A percentile compares a stretch with the other conserved stretches of the same genome.
Evolutionary conservation across 495 filamentous ascomycete species (phyloP).

Genomic region (Coniosporium apollinis): DNA sequence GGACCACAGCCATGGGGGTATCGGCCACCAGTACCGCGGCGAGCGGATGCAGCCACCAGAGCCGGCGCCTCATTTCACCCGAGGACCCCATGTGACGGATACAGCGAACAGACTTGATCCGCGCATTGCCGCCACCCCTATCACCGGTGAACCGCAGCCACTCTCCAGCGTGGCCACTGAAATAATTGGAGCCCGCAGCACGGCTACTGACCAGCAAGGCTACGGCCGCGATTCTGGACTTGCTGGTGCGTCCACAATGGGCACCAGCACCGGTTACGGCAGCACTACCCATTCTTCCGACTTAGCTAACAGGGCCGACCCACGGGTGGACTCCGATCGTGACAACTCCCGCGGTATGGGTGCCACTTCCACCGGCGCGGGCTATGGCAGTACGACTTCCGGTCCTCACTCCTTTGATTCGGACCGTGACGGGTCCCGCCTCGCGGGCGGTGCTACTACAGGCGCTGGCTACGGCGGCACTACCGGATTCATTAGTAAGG

Average conservation of each 20-base stretch:
- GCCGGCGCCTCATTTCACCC: neutral
- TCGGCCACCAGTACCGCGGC: constrained; percentile 5
- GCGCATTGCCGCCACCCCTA: constrained; percentile 4
- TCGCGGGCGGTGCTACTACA: constrained; percentile 10
- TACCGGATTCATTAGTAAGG: constrained; percentile 5
- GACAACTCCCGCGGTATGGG: constrained; percentile 15
- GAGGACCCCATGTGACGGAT: constrained; percentile 9
- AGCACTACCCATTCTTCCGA: neutral
- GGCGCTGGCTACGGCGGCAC: constrained; percentile 10
- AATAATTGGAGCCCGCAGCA: neutral
- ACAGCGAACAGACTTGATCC: constrained; percentile 13
- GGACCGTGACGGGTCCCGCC: constrained; percentile 14
- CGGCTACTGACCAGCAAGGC: neutral
- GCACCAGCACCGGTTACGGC: neutral
- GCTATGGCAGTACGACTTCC: constrained; percentile 11
- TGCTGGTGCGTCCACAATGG: neutral
- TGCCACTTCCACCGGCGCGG: constrained; percentile 7
- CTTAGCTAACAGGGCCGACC: neutral
- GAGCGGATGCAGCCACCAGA: neutral
- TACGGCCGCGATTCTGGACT: neutral
- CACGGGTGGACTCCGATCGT: constrained; percentile 15
- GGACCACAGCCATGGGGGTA: constrained; percentile 10
- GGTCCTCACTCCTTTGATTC: too few relatives aligned
- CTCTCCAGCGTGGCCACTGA: neutral
- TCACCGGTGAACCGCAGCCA: neutral